A percentile compares a stretch with the other conserved stretches of the same genome.
These are phyloP conservation scores for Botryotinia globosa DNA, from an alignment of 2,329 filamentous ascomycete species.

Conservation along the genomic window DNA sequence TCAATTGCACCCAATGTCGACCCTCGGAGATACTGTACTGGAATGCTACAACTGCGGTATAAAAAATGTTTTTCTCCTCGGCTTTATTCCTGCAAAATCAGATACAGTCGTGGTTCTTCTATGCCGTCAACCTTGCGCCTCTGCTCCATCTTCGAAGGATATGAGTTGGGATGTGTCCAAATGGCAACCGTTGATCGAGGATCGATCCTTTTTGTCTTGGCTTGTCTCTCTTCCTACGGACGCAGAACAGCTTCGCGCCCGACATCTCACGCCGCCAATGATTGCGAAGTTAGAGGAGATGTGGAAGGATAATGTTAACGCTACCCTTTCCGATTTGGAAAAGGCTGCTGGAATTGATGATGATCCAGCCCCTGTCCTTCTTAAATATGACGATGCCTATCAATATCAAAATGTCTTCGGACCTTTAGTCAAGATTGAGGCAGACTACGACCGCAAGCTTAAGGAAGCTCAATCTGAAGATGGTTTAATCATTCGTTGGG, in stretches of 20 bases:
- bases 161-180: conserved; percentile 99
- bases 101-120: conserved; percentile 96
- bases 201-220: conserved; percentile 92
- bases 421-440: conserved; percentile 96
- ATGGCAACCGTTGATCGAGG: conserved; percentile 97
- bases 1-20: conserved; percentile 88
- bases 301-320: conserved; percentile 93
- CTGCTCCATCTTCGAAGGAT: conserved; percentile 93
- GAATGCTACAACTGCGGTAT: conserved; percentile 99
- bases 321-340: conserved; percentile 87
- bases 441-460: conserved; percentile 97
- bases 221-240: conserved; percentile 86
- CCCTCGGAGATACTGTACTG: conserved; percentile 90
- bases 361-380: conserved; percentile 85
- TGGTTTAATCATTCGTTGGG: conserved; percentile 90
- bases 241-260: conserved; percentile 90
- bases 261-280: conserved; percentile 88
- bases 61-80: conserved; percentile 97
- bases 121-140: conserved; percentile 93
- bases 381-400: conserved; percentile 95
- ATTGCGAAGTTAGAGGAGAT: conserved; percentile 96
- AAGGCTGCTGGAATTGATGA: conserved; percentile 91
- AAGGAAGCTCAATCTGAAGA: conserved; percentile 98
- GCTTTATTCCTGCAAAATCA: conserved; percentile 97
- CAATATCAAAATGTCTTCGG: conserved; percentile 99